Evolutionary conservation across 805 yeast species (phyloP).

Genomic region (Metschnikowia henanensis): DNA sequence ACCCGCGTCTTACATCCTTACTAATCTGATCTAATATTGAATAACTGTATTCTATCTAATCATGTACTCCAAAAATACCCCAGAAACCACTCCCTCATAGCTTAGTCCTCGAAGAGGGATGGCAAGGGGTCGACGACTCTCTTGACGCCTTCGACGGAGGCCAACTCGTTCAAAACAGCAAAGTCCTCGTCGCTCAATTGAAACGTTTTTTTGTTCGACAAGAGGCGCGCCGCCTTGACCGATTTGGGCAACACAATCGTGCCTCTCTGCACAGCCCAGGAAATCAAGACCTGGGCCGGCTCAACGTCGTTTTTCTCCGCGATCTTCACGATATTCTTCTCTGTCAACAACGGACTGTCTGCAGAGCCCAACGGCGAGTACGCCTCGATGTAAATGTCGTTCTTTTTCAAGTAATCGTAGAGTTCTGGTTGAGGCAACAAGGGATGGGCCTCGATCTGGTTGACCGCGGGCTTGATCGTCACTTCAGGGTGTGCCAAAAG

Average conservation of each 20-base stretch:
- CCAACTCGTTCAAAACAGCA: conserved; percentile 32
- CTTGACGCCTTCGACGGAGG: conserved; percentile 29
- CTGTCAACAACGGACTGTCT: conserved; percentile 51
- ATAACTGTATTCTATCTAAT: too few relatives aligned
- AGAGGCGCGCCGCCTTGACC: conserved; percentile 33
- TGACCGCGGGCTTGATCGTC: conserved; percentile 60
- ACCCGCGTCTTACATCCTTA: too few relatives aligned
- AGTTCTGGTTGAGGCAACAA: conserved; percentile 64
- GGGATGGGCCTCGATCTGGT: conserved; percentile 81
- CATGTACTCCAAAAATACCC: too few relatives aligned
- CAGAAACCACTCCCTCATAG: background rate
- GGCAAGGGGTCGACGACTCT: conserved; percentile 29
- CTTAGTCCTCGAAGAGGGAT: conserved; percentile 9
- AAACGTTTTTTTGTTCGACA: conserved; percentile 36
- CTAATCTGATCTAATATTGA: too few relatives aligned
- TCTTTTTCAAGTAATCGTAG: conserved; percentile 47
- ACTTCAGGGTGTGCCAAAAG: conserved; percentile 50
- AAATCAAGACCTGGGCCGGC: conserved; percentile 53
- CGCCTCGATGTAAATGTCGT: conserved; percentile 64
- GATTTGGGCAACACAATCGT: conserved; percentile 48
- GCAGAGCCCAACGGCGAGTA: conserved; percentile 75
- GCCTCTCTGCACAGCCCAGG: conserved; percentile 62
- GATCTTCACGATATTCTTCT: conserved; percentile 41
- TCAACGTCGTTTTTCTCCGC: conserved; percentile 43
- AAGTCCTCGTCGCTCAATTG: conserved; percentile 35